Conservation (phyloP, 306 rosid species). For the Rubus idaeus region DNA sequence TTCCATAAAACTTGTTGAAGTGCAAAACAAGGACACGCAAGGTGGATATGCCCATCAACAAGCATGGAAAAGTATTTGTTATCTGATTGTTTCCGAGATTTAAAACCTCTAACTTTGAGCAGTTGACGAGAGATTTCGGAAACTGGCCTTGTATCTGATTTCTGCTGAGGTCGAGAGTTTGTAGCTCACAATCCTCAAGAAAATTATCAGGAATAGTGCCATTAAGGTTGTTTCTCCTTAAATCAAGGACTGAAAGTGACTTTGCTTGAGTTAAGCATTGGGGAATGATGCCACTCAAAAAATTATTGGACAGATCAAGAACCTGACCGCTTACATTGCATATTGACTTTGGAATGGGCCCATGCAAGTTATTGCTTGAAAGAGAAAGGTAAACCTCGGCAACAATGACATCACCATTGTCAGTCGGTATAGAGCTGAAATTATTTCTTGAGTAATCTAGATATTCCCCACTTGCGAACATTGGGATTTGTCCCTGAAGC, state of each 20-base stretch:
- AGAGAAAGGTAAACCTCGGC: background rate
- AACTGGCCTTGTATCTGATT: background rate
- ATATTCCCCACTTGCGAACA: background rate
- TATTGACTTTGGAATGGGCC: constrained; percentile 27
- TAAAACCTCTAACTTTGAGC: too few relatives aligned
- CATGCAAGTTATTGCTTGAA: constrained; percentile 10
- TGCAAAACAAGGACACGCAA: too few relatives aligned
- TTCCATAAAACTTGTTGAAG: background rate
- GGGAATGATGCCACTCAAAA: constrained; percentile 25
- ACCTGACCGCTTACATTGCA: constrained; percentile 20
- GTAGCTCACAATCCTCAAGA: too few relatives aligned
- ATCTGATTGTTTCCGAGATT: too few relatives aligned
- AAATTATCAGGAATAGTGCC: too few relatives aligned
- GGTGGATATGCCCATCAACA: too few relatives aligned
- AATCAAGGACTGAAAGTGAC: too few relatives aligned
- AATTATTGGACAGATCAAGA: constrained; percentile 29
- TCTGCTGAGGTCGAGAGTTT: background rate
- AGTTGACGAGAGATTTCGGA: too few relatives aligned
- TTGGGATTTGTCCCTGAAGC: constrained; percentile 20
- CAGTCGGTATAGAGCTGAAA: background rate
- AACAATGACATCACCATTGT: background rate
- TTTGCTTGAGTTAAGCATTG: constrained; percentile 3
- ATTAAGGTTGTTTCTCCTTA: too few relatives aligned
- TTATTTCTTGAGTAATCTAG: constrained; percentile 1
- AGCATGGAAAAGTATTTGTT: too few relatives aligned